Evolutionary conservation across 768 basidiomycete species (phyloP).

Genomic region (Panaeolus cyanescens): DNA sequence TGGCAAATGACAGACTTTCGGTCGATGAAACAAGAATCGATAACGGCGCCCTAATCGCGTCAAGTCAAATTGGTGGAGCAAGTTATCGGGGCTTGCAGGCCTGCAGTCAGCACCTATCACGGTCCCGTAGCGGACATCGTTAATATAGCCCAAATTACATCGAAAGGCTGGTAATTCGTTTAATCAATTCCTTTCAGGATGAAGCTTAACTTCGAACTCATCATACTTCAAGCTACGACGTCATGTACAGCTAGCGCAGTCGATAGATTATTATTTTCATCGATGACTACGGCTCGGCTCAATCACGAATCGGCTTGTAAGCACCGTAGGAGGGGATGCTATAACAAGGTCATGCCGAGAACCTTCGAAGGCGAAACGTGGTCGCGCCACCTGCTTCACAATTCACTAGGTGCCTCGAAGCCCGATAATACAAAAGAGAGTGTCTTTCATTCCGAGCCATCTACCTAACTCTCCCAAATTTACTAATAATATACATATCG

Average conservation of each 20-base stretch:
- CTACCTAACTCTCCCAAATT: not conserved
- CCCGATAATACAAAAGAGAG: not conserved
- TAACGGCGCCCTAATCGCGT: no score
- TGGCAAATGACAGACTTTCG: no score
- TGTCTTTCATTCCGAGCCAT: not conserved
- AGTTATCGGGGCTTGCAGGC: not conserved
- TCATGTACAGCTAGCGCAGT: not conserved
- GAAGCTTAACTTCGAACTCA: not conserved
- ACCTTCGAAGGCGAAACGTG: not conserved
- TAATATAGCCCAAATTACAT: not conserved
- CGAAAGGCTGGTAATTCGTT: no score
- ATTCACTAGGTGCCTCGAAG: not conserved
- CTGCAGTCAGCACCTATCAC: not conserved
- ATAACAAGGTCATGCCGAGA: not conserved
- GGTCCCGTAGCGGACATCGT: not conserved
- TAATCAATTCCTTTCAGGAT: no score
- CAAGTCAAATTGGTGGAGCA: no score
- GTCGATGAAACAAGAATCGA: no score
- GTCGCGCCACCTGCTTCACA: conserved; percentile 2
- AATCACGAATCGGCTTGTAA: not conserved
- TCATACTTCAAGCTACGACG: no score
- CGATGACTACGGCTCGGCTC: not conserved
- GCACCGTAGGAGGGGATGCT: not conserved
- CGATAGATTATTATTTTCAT: not conserved
- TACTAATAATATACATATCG: not conserved